phyloP scores from a whole-genome alignment of 2,329 filamentous ascomycete species.

The Nannizziopsis arthrosporioides region DNA sequence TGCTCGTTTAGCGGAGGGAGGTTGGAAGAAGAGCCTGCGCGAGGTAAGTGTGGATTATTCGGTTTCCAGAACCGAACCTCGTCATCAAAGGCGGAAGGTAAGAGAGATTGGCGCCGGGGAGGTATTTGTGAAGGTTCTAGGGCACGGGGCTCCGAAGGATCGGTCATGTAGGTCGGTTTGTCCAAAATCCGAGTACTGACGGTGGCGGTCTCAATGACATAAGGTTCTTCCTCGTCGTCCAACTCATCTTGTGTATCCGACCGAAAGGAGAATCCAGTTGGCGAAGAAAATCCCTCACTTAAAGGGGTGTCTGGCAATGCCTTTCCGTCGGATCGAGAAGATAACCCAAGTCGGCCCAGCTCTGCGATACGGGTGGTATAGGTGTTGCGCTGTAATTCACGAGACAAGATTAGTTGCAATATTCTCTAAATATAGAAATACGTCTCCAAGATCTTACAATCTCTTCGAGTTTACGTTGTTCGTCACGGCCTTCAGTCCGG shows the following conservation, averaged over 20 bases:
- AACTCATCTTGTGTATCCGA: conserved; percentile 8
- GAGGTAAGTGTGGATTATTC: conserved; percentile 30
- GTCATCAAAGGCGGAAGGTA: conserved; percentile 26
- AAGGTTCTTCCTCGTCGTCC: conserved; percentile 25
- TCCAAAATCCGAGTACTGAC: conserved; percentile 41
- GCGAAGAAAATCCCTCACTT: conserved; percentile 46
- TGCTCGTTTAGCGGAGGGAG: conserved; percentile 11
- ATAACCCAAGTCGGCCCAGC: conserved; percentile 55
- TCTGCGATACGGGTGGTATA: conserved; percentile 87
- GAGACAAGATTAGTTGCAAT: background rate
- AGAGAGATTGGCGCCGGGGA: conserved; percentile 29
- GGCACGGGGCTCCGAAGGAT: conserved; percentile 20
- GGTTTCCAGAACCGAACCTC: conserved; percentile 16
- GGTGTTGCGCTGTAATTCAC: conserved; percentile 55
- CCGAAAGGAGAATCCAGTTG: conserved; percentile 31
- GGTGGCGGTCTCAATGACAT: conserved; percentile 43
- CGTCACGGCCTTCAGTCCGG: conserved; percentile 76
- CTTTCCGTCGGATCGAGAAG: conserved; percentile 51
- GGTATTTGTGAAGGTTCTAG: conserved; percentile 25
- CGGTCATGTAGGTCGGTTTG: conserved; percentile 19
- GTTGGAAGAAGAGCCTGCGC: conserved; percentile 27
- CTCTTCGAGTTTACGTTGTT: conserved; percentile 69
- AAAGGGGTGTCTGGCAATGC: conserved; percentile 60
- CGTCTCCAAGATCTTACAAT: conserved; percentile 54
- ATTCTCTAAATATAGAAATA: background rate